A percentile compares a stretch with the other conserved stretches of the same genome.
Conservation (phyloP, 169 alveolate species). For the Neospora caninum region DNA sequence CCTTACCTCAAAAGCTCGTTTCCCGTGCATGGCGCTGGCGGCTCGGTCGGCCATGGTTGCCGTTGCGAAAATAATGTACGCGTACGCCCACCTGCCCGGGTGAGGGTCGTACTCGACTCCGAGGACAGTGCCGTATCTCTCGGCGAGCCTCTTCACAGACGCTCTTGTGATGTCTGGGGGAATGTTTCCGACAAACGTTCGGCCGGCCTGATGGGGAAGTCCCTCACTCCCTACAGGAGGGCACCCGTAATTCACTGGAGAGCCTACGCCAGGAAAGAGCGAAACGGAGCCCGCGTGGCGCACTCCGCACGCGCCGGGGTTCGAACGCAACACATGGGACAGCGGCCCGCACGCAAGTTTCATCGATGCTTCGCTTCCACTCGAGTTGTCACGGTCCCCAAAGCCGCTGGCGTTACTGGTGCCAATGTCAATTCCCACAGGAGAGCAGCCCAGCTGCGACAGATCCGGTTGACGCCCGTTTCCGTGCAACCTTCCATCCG, state of each 20-base stretch:
- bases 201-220: neutral
- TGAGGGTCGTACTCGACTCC: slow-evolving; percentile 24
- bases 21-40: slow-evolving; percentile 23
- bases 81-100: slow-evolving; percentile 22
- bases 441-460: neutral
- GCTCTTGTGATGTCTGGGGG: slow-evolving; percentile 81
- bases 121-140: slow-evolving; percentile 4
- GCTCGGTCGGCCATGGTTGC: slow-evolving; percentile 18
- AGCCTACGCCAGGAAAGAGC: neutral
- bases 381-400: neutral
- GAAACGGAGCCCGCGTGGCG: neutral
- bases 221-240: neutral
- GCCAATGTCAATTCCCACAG: neutral
- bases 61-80: neutral
- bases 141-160: neutral
- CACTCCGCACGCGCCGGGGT: neutral
- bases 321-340: neutral
- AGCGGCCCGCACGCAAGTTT: neutral
- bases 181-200: slow-evolving; percentile 78
- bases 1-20: slow-evolving; percentile 16
- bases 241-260: neutral
- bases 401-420: too few species aligned
- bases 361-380: neutral
- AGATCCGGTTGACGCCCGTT: neutral
- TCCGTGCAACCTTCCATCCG: too few species aligned